Conservation (phyloP, 2,329 filamentous ascomycete genomes). For the Fusarium sp. region DNA sequence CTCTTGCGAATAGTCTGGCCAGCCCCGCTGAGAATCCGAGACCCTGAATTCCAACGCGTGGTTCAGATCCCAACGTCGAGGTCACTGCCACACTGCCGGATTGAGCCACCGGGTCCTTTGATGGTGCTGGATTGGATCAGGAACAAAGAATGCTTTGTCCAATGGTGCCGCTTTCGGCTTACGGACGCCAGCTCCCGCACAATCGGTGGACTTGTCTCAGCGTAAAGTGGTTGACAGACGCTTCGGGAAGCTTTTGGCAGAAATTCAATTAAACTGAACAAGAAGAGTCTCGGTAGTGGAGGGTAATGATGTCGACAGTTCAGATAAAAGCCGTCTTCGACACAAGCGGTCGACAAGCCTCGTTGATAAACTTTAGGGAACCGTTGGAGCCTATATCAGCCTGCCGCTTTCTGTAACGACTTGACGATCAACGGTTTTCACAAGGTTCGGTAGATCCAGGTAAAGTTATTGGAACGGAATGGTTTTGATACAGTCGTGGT, state of each 20-base stretch:
- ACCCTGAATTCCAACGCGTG: conserved; percentile 42
- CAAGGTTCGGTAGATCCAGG: conserved; percentile 7
- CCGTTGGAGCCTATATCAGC: conserved; percentile 25
- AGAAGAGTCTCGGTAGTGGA: conserved; percentile 2
- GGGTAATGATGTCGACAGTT: background rate
- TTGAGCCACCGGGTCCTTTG: conserved; percentile 28
- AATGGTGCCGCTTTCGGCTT: conserved; percentile 31
- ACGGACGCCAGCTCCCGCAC: conserved; percentile 15
- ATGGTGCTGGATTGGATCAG: conserved; percentile 14
- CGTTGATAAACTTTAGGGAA: conserved; percentile 14
- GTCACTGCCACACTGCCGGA: conserved; percentile 37
- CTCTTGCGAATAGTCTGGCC: conserved; percentile 22
- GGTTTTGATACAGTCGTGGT: conserved; percentile 19
- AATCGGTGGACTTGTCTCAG: conserved; percentile 36
- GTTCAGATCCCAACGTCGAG: conserved; percentile 25
- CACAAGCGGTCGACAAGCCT: conserved; percentile 11
- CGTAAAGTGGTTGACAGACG: conserved; percentile 33
- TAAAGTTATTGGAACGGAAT: conserved; percentile 1
- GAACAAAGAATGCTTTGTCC: conserved; percentile 35
- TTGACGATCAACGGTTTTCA: conserved; percentile 19
- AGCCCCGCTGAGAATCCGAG: conserved; percentile 41
- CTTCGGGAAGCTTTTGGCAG: conserved; percentile 12
- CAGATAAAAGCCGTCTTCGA: conserved; percentile 8
- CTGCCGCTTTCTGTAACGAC: conserved; percentile 9
- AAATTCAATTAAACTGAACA: conserved; percentile 21